phyloP scores from a whole-genome alignment of 495 filamentous ascomycete genomes.

The Daldinia vernicosa region DNA sequence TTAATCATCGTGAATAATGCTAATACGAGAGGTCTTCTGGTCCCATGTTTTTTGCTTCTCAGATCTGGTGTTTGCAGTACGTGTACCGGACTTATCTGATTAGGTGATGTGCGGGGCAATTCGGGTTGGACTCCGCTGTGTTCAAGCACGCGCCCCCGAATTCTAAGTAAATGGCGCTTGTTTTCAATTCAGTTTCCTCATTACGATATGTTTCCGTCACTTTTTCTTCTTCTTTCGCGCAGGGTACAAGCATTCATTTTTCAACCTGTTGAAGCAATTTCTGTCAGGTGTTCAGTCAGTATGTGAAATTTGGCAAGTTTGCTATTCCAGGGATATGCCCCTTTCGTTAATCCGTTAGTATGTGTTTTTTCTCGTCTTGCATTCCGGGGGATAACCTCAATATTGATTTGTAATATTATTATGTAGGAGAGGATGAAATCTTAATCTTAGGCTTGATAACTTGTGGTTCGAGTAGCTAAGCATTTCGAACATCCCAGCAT shows the following conservation, averaged over 20 bases:
- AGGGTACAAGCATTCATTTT: no score
- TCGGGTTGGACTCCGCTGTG: not conserved
- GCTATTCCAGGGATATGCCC: no score
- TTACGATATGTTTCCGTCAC: no score
- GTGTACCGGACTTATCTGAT: not conserved
- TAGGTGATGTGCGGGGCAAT: not conserved
- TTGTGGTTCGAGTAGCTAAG: not conserved
- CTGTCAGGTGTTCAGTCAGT: no score
- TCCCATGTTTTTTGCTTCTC: not conserved
- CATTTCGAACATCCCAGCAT: not conserved
- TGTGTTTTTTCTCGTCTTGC: not conserved
- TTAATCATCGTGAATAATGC: conserved; percentile 13
- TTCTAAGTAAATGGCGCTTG: not conserved
- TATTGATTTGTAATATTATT: not conserved
- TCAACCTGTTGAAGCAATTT: no score
- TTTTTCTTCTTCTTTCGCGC: no score
- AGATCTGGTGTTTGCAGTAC: not conserved
- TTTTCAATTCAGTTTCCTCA: no score
- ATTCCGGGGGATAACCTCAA: not conserved
- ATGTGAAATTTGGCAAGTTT: no score
- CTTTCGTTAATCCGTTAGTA: not conserved
- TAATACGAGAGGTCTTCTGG: not conserved
- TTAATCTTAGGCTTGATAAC: not conserved
- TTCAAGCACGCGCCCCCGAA: not conserved
- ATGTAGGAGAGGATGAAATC: not conserved